A percentile compares a stretch with the other conserved stretches of the same genome.
phyloP scores from a whole-genome alignment of 2,329 filamentous ascomycete species.

The Boeremia exigua region DNA sequence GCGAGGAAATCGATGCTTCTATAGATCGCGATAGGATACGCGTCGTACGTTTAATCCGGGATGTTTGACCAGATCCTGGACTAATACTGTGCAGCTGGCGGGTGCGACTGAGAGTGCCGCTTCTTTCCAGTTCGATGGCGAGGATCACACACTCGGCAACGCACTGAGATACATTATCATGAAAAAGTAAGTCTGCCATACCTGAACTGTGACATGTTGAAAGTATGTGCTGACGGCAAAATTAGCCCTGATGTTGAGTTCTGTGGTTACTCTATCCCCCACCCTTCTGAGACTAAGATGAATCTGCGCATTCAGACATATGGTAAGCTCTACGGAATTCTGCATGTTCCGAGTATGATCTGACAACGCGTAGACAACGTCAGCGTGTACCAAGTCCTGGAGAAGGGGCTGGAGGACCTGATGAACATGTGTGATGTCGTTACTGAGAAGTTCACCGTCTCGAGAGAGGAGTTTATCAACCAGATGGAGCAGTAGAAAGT shows the following conservation, averaged over 20 bases:
- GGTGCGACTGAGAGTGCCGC: constrained; percentile 85
- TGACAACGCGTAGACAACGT: constrained; percentile 66
- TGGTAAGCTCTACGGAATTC: constrained; percentile 60
- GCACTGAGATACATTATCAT: constrained; percentile 94
- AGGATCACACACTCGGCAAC: constrained; percentile 96
- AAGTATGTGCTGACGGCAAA: background rate
- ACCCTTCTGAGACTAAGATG: constrained; percentile 96
- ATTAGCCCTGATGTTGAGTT: constrained; percentile 92
- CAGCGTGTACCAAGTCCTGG: constrained; percentile 81
- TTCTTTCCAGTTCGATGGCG: constrained; percentile 91
- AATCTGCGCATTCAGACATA: constrained; percentile 97
- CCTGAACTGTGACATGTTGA: background rate
- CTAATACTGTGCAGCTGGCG: constrained; percentile 67
- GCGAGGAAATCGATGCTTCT: constrained; percentile 41
- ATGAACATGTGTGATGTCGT: constrained; percentile 94
- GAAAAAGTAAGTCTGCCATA: constrained; percentile 79
- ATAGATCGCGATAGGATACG: constrained; percentile 53
- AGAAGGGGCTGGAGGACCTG: constrained; percentile 88
- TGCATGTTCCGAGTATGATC: background rate
- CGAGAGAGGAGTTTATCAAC: constrained; percentile 67
- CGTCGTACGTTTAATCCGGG: constrained; percentile 45
- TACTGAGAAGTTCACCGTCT: constrained; percentile 80
- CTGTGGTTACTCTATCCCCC: constrained; percentile 96
- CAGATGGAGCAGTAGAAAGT: constrained; percentile 34
- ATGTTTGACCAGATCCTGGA: background rate